Evolutionary conservation across 2,329 filamentous ascomycete genomes (phyloP), one percentile per base, ranked within the genome.

Genomic region (Beauveria pseudobassiana): DNA sequence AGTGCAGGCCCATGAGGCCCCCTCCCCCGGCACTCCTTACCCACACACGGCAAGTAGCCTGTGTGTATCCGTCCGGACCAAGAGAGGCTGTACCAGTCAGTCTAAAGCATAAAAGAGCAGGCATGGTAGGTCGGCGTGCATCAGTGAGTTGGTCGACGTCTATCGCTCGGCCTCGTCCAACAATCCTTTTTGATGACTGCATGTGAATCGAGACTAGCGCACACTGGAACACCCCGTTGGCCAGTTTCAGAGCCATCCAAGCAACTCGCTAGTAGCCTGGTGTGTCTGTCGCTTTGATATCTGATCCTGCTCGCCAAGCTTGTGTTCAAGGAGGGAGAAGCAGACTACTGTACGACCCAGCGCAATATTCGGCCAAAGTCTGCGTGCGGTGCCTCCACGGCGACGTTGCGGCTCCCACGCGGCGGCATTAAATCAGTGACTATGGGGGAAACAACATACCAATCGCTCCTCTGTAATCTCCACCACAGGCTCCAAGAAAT

Each of bases 21-120:
- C 16, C 48, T 59, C n/a, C 50, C 49, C 58, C n/a, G 20, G 40
- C 58, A 54, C 59, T n/a, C 52, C 59, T 54, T 56, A 62, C 59
- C 59, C 59, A 62, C 59, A 51, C 53, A 62, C 52, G 46, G 45
- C 53, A 51, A 42, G 51, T 51, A 22, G 46, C 34, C 55, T 49
- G 46, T 45, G 56, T 43, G 46, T 45, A 54, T 61, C 58, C 58
- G 48, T 57, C 43, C 45, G n/a, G 38, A 45, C 38, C 20, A 42
- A 24, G 43, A 45, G n/a, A 16, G 48, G 16, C 24, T 50, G 24
- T 22, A 46, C 16, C 14, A 18, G 43, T 24, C 30, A 30, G 43
- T 5, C 24, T 18, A 24, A n/a, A 24, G n/a, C 7, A 18, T 18
- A 20, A 22, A 24, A 24, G 34, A 48, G 26, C n/a, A 48, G 43